Percentiles rank a stretch among this genome's conserved stretches.
Evolutionary conservation across 257 asterid species (phyloP).

Genomic region (Solanum chiquidenum): DNA sequence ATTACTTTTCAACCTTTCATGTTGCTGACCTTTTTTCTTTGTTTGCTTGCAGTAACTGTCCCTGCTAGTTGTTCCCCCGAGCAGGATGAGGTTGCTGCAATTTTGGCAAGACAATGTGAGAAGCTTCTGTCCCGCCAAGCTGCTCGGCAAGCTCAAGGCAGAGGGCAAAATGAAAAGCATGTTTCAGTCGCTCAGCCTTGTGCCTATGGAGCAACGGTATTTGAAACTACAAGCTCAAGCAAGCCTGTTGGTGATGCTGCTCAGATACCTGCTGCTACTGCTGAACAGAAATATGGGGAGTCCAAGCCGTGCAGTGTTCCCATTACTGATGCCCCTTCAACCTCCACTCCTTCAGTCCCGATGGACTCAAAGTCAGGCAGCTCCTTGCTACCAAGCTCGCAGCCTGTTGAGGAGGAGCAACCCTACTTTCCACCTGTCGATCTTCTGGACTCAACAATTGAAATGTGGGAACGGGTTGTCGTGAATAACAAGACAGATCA

Average conservation of each 20-base stretch:
- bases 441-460: neutral
- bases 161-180: neutral
- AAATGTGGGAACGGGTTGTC: neutral
- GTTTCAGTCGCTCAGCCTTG: neutral
- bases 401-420: neutral
- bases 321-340: neutral
- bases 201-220: neutral
- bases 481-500: neutral
- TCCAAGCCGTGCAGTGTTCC: neutral
- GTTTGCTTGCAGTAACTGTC: neutral
- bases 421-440: neutral
- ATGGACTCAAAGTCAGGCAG: neutral
- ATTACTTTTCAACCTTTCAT: neutral
- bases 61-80: neutral
- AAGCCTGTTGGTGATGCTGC: neutral
- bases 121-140: neutral
- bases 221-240: neutral
- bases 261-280: neutral
- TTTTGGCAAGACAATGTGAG: neutral
- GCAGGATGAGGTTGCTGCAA: neutral
- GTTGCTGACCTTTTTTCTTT: neutral
- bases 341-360: neutral
- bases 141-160: neutral
- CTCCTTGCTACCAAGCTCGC: neutral
- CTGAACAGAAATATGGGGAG: neutral